These are phyloP conservation scores for Pleurotus ostreatus DNA, from an alignment of 768 basidiomycete genomes.

Conservation along the genomic window DNA sequence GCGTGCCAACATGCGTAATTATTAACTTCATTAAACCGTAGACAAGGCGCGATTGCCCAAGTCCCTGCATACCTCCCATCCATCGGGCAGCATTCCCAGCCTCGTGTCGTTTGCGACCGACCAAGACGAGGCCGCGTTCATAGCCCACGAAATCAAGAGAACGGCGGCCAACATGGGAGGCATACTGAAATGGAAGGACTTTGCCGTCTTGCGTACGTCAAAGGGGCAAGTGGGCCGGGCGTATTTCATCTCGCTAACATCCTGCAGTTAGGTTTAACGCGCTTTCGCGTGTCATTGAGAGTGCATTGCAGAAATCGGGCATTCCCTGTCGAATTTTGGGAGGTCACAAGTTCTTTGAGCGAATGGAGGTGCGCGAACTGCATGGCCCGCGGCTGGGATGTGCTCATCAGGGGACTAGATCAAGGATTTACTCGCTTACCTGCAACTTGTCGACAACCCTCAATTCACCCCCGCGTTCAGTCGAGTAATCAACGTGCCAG, in stretches of 20 bases:
- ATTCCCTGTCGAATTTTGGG: slow-evolving; percentile 75
- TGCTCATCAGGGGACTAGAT: slow-evolving; percentile 36
- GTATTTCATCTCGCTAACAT: neutral
- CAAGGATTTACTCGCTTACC: slow-evolving; percentile 78
- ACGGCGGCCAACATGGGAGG: slow-evolving; percentile 73
- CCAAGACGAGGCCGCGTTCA: slow-evolving; percentile 63
- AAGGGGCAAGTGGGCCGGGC: neutral
- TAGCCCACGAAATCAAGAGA: slow-evolving; percentile 76
- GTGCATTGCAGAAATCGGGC: slow-evolving; percentile 69
- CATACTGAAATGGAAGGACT: slow-evolving; percentile 67
- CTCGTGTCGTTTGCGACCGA: slow-evolving; percentile 51
- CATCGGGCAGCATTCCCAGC: slow-evolving; percentile 54
- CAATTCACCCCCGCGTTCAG: slow-evolving; percentile 60
- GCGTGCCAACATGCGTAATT: neutral
- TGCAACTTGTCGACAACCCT: slow-evolving; percentile 80
- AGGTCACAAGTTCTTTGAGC: slow-evolving; percentile 86
- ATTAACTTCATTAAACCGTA: slow-evolving; percentile 20
- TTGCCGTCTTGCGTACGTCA: slow-evolving; percentile 73
- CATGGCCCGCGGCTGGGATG: neutral
- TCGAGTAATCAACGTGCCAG: slow-evolving; percentile 71
- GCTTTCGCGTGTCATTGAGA: slow-evolving; percentile 71
- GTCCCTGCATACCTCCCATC: slow-evolving; percentile 65
- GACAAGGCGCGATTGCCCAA: slow-evolving; percentile 77
- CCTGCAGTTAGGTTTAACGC: slow-evolving; percentile 77
- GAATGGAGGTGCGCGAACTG: slow-evolving; percentile 53